Percentiles rank a stretch among this genome's conserved stretches.
Conservation (phyloP, 257 asterid species). For the Solanum virginianum region DNA sequence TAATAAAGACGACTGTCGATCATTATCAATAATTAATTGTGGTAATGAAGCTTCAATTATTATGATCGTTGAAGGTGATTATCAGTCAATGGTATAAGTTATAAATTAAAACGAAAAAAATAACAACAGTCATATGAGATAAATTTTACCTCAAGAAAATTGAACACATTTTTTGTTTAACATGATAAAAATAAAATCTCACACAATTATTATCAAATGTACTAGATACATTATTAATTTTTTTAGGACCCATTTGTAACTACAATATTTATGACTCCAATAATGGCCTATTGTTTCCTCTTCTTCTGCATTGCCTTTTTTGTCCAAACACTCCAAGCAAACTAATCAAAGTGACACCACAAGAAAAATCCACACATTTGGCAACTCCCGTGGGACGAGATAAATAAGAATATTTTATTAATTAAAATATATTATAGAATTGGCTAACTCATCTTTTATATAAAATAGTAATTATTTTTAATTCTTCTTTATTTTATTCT, state of each 20-base stretch:
- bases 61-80: too few species aligned
- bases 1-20: too few species aligned
- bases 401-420: neutral
- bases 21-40: too few species aligned
- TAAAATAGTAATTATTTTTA: too few species aligned
- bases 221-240: neutral
- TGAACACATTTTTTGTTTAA: neutral
- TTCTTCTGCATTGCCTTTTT: neutral
- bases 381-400: fast-evolving
- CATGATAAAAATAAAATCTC: neutral
- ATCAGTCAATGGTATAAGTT: too few species aligned
- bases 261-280: neutral
- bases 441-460: too few species aligned
- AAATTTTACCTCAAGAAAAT: neutral
- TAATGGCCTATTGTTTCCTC: neutral
- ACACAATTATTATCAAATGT: neutral
- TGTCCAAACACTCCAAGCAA: neutral
- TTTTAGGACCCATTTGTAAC: neutral
- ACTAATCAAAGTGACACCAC: neutral
- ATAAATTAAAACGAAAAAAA: too few species aligned
- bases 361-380: neutral
- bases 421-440: neutral
- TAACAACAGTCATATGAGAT: too few species aligned
- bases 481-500: too few species aligned
- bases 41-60: too few species aligned